Conservation (phyloP, 257 asterid species). For the Plantago ovata region DNA sequence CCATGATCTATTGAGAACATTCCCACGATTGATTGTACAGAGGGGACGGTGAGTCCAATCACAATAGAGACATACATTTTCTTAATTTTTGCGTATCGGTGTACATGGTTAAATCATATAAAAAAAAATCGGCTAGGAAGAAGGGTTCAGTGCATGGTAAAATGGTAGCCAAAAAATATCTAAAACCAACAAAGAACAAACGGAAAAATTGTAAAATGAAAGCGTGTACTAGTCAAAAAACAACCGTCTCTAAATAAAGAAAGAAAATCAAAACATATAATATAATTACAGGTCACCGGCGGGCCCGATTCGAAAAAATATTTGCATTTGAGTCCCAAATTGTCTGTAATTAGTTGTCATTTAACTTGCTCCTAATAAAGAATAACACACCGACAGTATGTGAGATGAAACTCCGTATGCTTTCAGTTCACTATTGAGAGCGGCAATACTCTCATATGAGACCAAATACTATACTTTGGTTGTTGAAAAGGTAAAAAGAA, state of each 20-base stretch:
- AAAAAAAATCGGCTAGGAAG: too few relatives aligned
- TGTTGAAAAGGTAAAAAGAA: neutral
- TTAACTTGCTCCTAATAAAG: neutral
- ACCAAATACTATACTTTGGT: neutral
- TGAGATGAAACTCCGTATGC: neutral
- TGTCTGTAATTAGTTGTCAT: slow-evolving; percentile 7
- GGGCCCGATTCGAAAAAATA: neutral
- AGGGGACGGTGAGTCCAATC: too few relatives aligned
- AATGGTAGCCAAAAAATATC: too few relatives aligned
- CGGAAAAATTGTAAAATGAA: too few relatives aligned
- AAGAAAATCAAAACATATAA: neutral
- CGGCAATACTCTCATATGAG: neutral
- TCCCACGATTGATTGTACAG: too few relatives aligned
- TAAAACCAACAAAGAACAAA: too few relatives aligned
- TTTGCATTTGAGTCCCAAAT: neutral
- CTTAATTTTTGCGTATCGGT: too few relatives aligned
- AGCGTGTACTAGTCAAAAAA: neutral
- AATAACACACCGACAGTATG: slow-evolving; percentile 7
- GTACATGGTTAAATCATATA: too few relatives aligned
- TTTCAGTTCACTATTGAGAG: neutral
- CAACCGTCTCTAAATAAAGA: neutral
- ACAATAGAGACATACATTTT: too few relatives aligned
- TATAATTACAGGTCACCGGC: neutral
- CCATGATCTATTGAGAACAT: too few relatives aligned
- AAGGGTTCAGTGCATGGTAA: too few relatives aligned